Conservation (phyloP, 768 basidiomycete species). For the Leucocoprinus sp. region DNA sequence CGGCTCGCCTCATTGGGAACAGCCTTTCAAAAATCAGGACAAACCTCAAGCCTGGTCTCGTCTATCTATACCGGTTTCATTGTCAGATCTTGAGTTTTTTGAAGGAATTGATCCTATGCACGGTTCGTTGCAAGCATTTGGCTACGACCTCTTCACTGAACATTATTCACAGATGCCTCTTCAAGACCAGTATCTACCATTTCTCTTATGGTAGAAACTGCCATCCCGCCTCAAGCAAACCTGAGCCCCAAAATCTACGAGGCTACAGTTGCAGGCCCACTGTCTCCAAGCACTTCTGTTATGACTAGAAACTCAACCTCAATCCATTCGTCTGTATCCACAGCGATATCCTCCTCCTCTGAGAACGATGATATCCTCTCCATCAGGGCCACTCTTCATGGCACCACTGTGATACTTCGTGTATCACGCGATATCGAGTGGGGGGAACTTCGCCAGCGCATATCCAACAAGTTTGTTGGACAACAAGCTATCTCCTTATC, state of each 20-base stretch:
- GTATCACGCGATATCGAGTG: constrained; percentile 38
- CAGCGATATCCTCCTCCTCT: constrained; percentile 20
- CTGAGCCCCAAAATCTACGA: constrained; percentile 13
- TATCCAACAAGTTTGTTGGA: constrained; percentile 61
- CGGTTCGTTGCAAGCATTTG: constrained; percentile 21
- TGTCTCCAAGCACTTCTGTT: constrained; percentile 26
- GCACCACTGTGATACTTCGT: constrained; percentile 57
- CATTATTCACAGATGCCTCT: constrained; percentile 27
- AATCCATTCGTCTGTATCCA: constrained; percentile 15
- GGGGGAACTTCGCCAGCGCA: constrained; percentile 43
- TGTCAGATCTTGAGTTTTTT: constrained; percentile 35
- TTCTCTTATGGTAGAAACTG: constrained; percentile 26
- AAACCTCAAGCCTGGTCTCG: constrained; percentile 17
- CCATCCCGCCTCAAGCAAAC: constrained; percentile 11
- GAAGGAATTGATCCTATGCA: constrained; percentile 25
- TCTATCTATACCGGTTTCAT: constrained; percentile 26
- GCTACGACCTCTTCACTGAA: background rate
- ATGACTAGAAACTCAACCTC: constrained; percentile 16
- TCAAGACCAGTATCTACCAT: constrained; percentile 32
- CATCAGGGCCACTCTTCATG: constrained; percentile 59
- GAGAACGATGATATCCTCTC: constrained; percentile 26
- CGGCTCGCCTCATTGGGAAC: constrained; percentile 33
- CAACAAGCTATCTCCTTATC: constrained; percentile 50
- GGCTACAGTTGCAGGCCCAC: constrained; percentile 23
- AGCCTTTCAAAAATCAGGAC: constrained; percentile 1